These are phyloP conservation scores for Xylariaceae sp. DNA, from an alignment of 2,329 filamentous ascomycete genomes.

Conservation along the genomic window DNA sequence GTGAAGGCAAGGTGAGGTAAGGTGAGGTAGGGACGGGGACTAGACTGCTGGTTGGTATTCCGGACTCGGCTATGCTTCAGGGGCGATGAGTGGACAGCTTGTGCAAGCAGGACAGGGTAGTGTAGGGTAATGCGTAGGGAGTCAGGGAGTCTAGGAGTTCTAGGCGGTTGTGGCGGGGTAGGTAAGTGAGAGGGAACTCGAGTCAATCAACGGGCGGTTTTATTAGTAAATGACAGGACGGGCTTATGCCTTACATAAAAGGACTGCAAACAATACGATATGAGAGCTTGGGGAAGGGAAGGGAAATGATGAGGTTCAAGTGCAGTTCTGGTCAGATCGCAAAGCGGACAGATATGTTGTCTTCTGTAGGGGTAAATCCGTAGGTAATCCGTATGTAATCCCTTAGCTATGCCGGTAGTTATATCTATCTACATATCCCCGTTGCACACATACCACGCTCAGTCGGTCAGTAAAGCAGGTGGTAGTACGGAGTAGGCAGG, in stretches of 20 bases:
- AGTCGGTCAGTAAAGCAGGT: too few relatives aligned
- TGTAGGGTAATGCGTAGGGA: background rate
- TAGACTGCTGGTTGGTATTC: background rate
- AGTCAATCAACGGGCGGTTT: background rate
- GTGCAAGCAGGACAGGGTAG: background rate
- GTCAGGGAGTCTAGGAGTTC: background rate
- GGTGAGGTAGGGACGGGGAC: background rate
- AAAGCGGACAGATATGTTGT: background rate
- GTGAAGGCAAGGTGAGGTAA: background rate
- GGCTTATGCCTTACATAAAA: background rate
- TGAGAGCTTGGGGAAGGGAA: too few relatives aligned
- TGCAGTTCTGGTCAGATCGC: background rate
- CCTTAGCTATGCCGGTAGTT: too few relatives aligned
- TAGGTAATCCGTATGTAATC: background rate
- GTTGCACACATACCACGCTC: too few relatives aligned
- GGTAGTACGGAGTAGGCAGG: too few relatives aligned
- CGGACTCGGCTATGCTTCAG: background rate
- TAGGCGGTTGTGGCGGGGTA: constrained; percentile 3
- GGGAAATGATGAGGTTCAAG: background rate
- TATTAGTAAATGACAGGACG: background rate
- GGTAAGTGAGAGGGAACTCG: background rate
- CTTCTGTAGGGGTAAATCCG: background rate
- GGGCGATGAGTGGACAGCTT: background rate
- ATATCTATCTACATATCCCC: too few relatives aligned
- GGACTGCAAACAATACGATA: background rate